These are phyloP conservation scores for Botryotinia narcissicola DNA, from an alignment of 2,329 filamentous ascomycete species.

Conservation along the genomic window DNA sequence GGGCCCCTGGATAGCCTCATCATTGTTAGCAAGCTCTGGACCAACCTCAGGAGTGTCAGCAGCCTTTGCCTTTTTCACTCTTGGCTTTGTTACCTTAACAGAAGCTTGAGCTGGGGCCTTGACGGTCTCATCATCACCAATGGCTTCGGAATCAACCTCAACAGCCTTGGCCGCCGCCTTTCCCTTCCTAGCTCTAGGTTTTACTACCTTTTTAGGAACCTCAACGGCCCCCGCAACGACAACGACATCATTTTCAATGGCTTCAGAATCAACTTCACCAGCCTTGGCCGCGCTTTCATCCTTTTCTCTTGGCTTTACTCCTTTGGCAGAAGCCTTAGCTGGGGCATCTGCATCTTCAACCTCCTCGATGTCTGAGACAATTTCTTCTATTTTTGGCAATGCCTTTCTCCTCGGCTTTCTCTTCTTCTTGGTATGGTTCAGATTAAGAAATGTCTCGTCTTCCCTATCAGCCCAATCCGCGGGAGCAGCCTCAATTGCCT, in stretches of 20 bases:
- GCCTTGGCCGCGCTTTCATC: too few species aligned
- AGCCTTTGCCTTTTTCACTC: background rate
- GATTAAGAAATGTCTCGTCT: background rate
- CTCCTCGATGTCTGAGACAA: background rate
- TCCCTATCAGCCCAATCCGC: background rate
- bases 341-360: background rate
- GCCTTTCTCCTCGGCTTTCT: background rate
- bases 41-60: background rate
- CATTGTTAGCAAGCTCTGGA: background rate
- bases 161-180: background rate
- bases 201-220: background rate
- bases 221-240: background rate
- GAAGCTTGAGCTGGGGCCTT: background rate
- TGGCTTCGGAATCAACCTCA: background rate
- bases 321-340: background rate
- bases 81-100: background rate
- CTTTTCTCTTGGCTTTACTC: background rate
- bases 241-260: background rate
- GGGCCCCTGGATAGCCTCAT: background rate
- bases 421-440: background rate
- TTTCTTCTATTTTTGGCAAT: background rate
- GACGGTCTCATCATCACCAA: background rate
- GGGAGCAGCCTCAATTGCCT: background rate
- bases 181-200: background rate
- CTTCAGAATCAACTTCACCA: too few species aligned